Base-by-base conservation (phyloP, 345 rosid species). In the Microthlaspi erraticum region DNA sequence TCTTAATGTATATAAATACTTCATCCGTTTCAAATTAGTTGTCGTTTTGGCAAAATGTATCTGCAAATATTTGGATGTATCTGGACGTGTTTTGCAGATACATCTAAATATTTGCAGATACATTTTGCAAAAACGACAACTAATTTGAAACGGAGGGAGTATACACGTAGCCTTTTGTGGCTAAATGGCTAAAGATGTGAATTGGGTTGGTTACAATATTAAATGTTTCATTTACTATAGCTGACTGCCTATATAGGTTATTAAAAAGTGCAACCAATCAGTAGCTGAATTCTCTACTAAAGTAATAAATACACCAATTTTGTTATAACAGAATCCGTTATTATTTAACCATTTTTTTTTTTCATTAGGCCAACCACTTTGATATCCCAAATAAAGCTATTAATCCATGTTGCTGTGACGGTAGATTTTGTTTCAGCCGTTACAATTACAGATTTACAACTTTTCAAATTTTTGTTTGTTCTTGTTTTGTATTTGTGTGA, bases 161-260 rank as follows among this genome's bases (percentile, higher is more conserved):
- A 10, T 37, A 32, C 38, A 62, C 5, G 8, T 62, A 62, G 63
- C 37, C 39, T 42, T 33, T 31, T 62, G 2, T 41, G 53, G 26
- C 13, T 44, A 41, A 10, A 23, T 62, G 19, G 45, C 33, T 45
- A 46, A 45, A 55, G 54, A 14, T 23, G 57, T 72, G 58, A 45
- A 45, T 37, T 44, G 14, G 8, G 50, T 55, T 64, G 17, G 77
- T 54, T 26, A 45, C 43, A 64, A 13, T 55, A 72, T 44, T 72
- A 64, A 72, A 64, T 72, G 58, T 64, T 44, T 36, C 76, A 55
- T 63, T 63, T 11, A 62, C 60, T 41, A 33, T 31, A 29, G 23
- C 39, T 53, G 14, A 52, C 58, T 52, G 37, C 32, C 52, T 50
- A 19, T 13, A 31, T 58, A 10, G 37, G 65, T 46, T 37, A 57